phyloP scores from a whole-genome alignment of 2,329 filamentous ascomycete species.

The Cladorrhinum sp. region DNA sequence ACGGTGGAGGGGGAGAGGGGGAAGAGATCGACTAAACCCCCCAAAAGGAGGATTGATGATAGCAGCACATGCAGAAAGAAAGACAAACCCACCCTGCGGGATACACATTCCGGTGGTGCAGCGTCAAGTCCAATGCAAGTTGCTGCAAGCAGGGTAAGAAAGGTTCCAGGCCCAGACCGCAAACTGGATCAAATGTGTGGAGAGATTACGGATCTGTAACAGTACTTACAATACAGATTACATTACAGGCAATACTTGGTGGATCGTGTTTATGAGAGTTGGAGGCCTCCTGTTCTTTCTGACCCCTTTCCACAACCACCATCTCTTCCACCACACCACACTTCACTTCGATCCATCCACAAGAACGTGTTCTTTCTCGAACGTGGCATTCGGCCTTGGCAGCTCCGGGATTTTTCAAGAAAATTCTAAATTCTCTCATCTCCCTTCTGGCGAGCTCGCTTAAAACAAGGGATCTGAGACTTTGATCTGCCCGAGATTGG shows the following conservation, averaged over 20 bases:
- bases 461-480: neutral
- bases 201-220: neutral
- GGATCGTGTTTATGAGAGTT: neutral
- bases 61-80: too few relatives aligned
- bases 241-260: neutral
- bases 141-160: neutral
- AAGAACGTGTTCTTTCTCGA: neutral
- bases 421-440: neutral
- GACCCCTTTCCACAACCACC: neutral
- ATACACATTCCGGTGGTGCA: too few relatives aligned
- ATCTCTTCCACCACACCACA: neutral
- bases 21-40: neutral
- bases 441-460: neutral
- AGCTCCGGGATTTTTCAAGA: neutral
- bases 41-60: too few relatives aligned
- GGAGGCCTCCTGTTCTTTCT: neutral
- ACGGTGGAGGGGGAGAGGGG: neutral
- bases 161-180: neutral
- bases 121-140: too few relatives aligned
- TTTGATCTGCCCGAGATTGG: neutral
- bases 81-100: too few relatives aligned
- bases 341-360: neutral
- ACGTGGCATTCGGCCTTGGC: neutral
- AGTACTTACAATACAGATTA: neutral
- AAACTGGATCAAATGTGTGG: neutral